Evolutionary conservation across 2,329 filamentous ascomycete genomes (phyloP), one percentile per base, ranked within the genome.

Genomic region (Diaporthe batatas): DNA sequence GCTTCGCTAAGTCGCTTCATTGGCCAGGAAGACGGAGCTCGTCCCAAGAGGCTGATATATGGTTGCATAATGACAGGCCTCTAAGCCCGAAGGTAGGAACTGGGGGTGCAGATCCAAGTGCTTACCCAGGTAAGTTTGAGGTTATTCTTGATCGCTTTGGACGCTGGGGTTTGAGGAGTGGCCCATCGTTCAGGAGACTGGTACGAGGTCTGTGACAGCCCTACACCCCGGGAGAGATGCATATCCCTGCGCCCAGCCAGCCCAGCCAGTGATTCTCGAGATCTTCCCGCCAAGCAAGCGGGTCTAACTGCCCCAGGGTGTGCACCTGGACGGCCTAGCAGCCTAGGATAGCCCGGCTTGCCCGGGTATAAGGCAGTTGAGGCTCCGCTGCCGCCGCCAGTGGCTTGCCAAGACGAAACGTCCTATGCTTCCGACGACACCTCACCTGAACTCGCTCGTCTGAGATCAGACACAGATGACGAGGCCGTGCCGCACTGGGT

Each of bases 321-420:
- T 5, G 29, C 29, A 34, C 39, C 32, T 53, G 47, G 62, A 53
- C 62, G 51, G 62, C 44, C 62, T 12, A 65, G 62, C 62, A 65
- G 62, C 44, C 62, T 12, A 65, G 62, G 62, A 65, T 65, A 34
- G 29, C 59, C 59, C 42, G 62, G 62, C 51, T 65, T 23, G 29
- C 59, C 59, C 42, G 59, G 59, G 18, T 18, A 18, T 25, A 29
- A 53, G 12, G n/a, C 44, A 51, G 47, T 36, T 29, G 62, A 53
- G 62, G 47, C 47, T 58, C 71, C 72, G 67, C 58, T 58, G 51
- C 59, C 51, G 68, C 70, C 55, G 53, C 55, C 72, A 69, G 67
- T 36, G 44, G 55, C 59, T 36, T 59, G 67, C 71, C 55, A 71
- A 73, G 72, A 58, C 72, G 72, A 73, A 71, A 73, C 72, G 68